Percentiles rank a stretch among this genome's conserved stretches.
These are phyloP conservation scores for Sicyos edulis DNA, from an alignment of 306 rosid genomes.

Conservation along the genomic window DNA sequence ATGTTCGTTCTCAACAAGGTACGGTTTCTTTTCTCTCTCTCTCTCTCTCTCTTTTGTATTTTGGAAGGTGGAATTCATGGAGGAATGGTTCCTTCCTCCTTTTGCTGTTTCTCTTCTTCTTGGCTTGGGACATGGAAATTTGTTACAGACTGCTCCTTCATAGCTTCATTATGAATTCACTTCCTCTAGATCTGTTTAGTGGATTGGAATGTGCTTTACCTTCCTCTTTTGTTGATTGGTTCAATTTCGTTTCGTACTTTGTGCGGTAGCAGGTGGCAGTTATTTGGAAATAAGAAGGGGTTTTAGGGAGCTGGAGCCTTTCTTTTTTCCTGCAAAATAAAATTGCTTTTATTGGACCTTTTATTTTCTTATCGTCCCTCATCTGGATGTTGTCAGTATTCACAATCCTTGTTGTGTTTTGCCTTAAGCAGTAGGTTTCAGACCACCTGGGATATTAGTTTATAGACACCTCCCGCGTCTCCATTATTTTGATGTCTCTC, in stretches of 20 bases:
- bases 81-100: too few relatives aligned
- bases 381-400: neutral
- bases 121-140: too few relatives aligned
- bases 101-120: too few relatives aligned
- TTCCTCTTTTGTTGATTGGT: neutral
- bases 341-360: neutral
- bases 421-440: too few relatives aligned
- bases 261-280: neutral
- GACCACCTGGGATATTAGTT: too few relatives aligned
- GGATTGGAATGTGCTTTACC: neutral
- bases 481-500: too few relatives aligned
- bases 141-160: neutral
- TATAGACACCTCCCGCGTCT: too few relatives aligned
- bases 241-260: neutral
- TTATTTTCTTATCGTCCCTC: neutral
- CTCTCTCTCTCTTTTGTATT: neutral
- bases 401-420: neutral
- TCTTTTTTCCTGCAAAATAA: neutral
- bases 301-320: neutral
- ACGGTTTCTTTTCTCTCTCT: neutral
- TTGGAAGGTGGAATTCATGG: neutral
- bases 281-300: neutral
- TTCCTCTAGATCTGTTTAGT: neutral
- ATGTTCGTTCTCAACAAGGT: constrained; percentile 39
- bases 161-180: neutral